Base-by-base conservation (phyloP, 306 rosid genomes). In the Begonia masoniana region DNA sequence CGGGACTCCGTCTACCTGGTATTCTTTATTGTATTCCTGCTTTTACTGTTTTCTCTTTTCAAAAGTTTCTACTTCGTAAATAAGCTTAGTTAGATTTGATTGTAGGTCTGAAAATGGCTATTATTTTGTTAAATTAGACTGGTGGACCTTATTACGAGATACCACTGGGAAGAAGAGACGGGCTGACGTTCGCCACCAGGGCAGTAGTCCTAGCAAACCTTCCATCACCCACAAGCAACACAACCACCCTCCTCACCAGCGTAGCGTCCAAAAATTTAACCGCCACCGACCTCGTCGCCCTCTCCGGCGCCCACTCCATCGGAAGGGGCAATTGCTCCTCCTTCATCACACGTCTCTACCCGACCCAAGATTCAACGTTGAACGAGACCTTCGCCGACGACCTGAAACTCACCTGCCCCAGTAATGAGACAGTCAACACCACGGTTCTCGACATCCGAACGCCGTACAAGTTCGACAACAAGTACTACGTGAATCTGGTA, bases 101-200 rank as follows among this genome's bases (percentile, higher is more conserved):
- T 3, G 9, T 4, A 12, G 41, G n/a, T 6, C 9, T 55, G 10
- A 43, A 59, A 45, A 45, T 45, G 9, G 13, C 7, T 6, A 11
- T 5, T 13, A 42, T 2, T 61, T 50, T 13, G 26, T 55, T 15
- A 9, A 31, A n/a, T 2, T 75, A 83, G 94, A 70, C 88, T 5
- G 88, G 88, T 54, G 94, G 94, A 35, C 88, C 85, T 8, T 73
- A 77, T 1, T 84, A 80, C 39, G 53, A 49, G 2, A 68, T 79
- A 7, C 87, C 93, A 13, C 16, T 79, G 19, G 93, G 93, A 67
- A 79, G 93, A 62, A 60, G 65, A 4, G 93, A 83, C 23, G 82
- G 82, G 0, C 50, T 56, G 7, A 57, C 10, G 10, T 76, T 71
- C 13, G 84, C 72, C 13, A 71, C 67, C 10, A 10, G 1, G 19